Percentiles rank a stretch among this genome's conserved stretches.
Conservation (phyloP, 2,329 filamentous ascomycete species). For the Trichoderma sp. region DNA sequence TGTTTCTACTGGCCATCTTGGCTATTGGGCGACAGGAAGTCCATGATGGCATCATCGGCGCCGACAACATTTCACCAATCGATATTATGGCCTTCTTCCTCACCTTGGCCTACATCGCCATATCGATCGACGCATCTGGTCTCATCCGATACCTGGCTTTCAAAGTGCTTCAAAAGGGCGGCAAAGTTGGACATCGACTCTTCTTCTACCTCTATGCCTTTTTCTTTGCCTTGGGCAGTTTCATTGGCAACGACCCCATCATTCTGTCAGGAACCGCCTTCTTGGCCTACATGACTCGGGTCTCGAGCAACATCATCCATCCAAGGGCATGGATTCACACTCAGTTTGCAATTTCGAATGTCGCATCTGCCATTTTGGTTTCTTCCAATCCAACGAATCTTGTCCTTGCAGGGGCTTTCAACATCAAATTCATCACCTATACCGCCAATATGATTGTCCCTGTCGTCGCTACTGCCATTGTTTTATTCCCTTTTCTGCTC, state of each 20-base stretch:
- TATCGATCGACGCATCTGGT: conserved; percentile 76
- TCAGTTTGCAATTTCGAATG: conserved; percentile 74
- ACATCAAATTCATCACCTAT: conserved; percentile 72
- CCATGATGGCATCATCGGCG: conserved; percentile 67
- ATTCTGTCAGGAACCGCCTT: conserved; percentile 76
- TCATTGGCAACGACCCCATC: conserved; percentile 76
- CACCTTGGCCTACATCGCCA: conserved; percentile 74
- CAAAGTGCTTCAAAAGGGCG: conserved; percentile 69
- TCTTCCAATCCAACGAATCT: conserved; percentile 80
- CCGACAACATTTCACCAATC: conserved; percentile 67
- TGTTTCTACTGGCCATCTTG: conserved; percentile 70
- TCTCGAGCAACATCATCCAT: conserved; percentile 72
- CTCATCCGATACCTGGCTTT: conserved; percentile 72
- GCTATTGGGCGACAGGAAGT: conserved; percentile 71
- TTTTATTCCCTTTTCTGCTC: conserved; percentile 70
- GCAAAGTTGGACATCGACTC: conserved; percentile 66
- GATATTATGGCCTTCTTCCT: conserved; percentile 79
- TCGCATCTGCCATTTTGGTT: conserved; percentile 74
- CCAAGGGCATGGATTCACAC: conserved; percentile 74
- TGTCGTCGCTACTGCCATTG: conserved; percentile 66
- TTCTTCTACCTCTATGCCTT: conserved; percentile 76
- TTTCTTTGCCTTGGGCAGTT: conserved; percentile 68
- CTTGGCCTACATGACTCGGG: conserved; percentile 75
- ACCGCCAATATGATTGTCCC: conserved; percentile 80
- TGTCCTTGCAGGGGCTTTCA: conserved; percentile 72